Evolutionary conservation across 805 yeast genomes (phyloP).

Genomic region (Lipomyces orientalis): DNA sequence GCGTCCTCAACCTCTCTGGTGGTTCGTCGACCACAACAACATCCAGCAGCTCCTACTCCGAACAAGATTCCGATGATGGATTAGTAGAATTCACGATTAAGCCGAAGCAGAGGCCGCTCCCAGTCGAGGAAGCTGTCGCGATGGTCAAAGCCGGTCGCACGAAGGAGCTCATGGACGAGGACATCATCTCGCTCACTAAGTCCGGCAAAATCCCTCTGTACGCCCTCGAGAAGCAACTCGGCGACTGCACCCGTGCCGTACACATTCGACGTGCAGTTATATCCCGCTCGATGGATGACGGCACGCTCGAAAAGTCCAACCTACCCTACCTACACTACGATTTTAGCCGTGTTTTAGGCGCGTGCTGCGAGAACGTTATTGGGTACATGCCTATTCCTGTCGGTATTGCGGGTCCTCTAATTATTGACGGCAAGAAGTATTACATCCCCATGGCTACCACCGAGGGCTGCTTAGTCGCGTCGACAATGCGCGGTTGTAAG

Average conservation of each 20-base stretch:
- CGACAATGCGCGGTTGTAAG: slow-evolving; percentile 98
- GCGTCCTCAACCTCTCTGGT: slow-evolving; percentile 37
- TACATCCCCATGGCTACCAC: slow-evolving; percentile 99
- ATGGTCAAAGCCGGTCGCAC: slow-evolving; percentile 74
- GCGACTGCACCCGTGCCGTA: slow-evolving; percentile 91
- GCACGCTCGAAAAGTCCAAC: slow-evolving; percentile 70
- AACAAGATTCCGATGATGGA: slow-evolving; percentile 46
- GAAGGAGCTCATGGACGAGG: slow-evolving; percentile 68
- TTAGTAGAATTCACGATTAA: slow-evolving; percentile 37
- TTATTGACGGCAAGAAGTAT: slow-evolving; percentile 84
- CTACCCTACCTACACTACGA: slow-evolving; percentile 86
- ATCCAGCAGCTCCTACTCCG: slow-evolving; percentile 42
- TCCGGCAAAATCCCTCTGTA: slow-evolving; percentile 86
- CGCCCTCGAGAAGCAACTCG: slow-evolving; percentile 91
- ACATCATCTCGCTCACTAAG: slow-evolving; percentile 71
- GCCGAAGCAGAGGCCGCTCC: slow-evolving; percentile 39
- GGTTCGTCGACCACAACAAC: slow-evolving; percentile 32
- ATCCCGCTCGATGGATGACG: slow-evolving; percentile 79
- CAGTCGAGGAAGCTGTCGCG: slow-evolving; percentile 65
- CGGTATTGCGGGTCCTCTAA: slow-evolving; percentile 96
- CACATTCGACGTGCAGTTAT: slow-evolving; percentile 91
- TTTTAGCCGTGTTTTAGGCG: slow-evolving; percentile 95
- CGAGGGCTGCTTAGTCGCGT: slow-evolving; percentile 98
- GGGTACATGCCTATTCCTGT: slow-evolving; percentile 97
- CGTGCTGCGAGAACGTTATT: slow-evolving; percentile 98